Base-by-base conservation (phyloP, 2,329 filamentous ascomycete species). In the Aspergillus flavus region DNA sequence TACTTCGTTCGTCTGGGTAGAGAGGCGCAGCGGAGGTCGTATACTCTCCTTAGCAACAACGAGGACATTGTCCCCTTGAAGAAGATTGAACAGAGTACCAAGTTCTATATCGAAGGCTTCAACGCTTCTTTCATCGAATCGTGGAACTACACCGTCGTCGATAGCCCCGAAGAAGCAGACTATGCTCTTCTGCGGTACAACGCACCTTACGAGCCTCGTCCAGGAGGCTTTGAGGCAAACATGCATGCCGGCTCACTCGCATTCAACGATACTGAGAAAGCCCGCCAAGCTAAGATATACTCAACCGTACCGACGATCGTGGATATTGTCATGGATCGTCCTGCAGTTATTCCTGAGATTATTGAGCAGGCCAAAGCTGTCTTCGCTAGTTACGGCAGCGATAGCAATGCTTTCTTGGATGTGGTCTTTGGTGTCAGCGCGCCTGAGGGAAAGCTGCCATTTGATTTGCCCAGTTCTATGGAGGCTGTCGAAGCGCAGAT, bases 391-490 rank as follows among this genome's bases (percentile, higher is more conserved):
- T 48, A 48, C 12, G 21, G 45, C 1, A 48, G 45, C 14, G 45
- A 48, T 4, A 48, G 45, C 23, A 48, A 48, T 26, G 45, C 45
- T 2, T 48, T 48, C 14, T 7, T 48, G 45, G 45, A 48, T 48
- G 45, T 48, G 12, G 4, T 48, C 80, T 63, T 79, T 83, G 59
- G 63, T 3, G 21, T 30, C 3, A 43, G 21, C 21, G 75, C 74
- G 14, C 82, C 82, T 0, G 67, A 78, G 61, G 82, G 82, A 0
- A 78, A 73, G 69, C 63, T 84, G 62, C 82, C 82, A 0, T 83
- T 83, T 68, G 82, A 85, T 68, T 59, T 85, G 39, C 82, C 83
- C 0, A 68, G 78, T 12, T 82, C 79, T 6, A 76, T 78, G 65
- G 75, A 72, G 52, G 82, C 82, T 1, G 82, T 83, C 0, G 75